A percentile compares a stretch with the other conserved stretches of the same genome.
These are phyloP conservation scores for Trichosporon sp. DNA, from an alignment of 1,284 basidiomycete genomes.

Conservation along the genomic window DNA sequence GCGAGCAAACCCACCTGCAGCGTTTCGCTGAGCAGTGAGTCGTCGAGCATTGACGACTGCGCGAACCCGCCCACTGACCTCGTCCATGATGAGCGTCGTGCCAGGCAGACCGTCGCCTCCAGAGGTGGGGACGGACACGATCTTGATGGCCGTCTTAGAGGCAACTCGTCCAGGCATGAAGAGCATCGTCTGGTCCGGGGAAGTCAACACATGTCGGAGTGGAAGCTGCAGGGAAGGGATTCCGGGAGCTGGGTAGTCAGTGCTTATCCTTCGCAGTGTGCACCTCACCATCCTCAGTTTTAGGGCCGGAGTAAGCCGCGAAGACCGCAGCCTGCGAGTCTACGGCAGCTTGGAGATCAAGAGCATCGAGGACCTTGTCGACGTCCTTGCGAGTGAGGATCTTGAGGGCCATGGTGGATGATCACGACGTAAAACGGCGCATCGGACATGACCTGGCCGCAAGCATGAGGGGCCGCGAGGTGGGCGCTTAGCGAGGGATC, in stretches of 20 bases:
- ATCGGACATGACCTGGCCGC: not conserved
- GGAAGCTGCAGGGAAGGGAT: constrained; percentile 39
- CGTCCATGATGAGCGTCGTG: constrained; percentile 70
- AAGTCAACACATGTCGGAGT: constrained; percentile 30
- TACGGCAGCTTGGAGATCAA: constrained; percentile 34
- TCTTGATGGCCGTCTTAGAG: constrained; percentile 58
- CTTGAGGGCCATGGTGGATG: constrained; percentile 9
- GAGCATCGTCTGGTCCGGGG: constrained; percentile 35
- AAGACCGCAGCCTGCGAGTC: constrained; percentile 42
- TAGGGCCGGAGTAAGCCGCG: constrained; percentile 28
- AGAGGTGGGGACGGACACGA: constrained; percentile 62
- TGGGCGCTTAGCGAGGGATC: not conserved
- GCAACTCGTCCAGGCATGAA: constrained; percentile 48
- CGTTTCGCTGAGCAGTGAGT: constrained; percentile 73
- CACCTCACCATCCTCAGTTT: constrained; percentile 13
- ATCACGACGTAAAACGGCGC: not conserved
- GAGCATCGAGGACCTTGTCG: constrained; percentile 29
- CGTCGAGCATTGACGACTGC: constrained; percentile 70
- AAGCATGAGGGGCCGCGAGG: not conserved
- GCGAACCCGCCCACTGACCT: constrained; percentile 60
- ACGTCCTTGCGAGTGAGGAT: constrained; percentile 42
- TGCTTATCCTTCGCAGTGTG: too few relatives aligned
- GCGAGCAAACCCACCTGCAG: constrained; percentile 59
- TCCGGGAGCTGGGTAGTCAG: constrained; percentile 7
- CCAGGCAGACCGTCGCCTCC: constrained; percentile 63